Evolutionary conservation across 148 eudicot genomes (phyloP).

Genomic region (Chenopodium album): DNA sequence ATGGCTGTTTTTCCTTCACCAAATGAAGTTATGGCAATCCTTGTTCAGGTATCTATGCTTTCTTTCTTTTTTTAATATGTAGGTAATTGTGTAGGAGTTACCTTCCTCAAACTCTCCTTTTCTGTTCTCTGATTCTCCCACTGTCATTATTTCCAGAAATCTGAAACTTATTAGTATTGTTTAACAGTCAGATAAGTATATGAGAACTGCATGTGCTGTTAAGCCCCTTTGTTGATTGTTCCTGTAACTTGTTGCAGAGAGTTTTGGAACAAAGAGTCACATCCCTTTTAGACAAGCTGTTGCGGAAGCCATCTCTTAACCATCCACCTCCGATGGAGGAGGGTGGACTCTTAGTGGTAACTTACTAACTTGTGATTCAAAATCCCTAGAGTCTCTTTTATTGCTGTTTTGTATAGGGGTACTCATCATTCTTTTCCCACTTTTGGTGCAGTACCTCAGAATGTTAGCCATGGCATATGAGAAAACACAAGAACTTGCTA

Average conservation of each 20-base stretch:
- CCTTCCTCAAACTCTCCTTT: not conserved
- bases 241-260: conserved; percentile 53
- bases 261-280: conserved; percentile 96
- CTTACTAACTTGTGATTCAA: conserved; percentile 55
- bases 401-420: not conserved
- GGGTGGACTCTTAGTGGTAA: conserved; percentile 89
- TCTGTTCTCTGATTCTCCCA: not conserved
- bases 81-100: not conserved
- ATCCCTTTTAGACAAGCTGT: conserved; percentile 84
- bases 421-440: conserved; percentile 16
- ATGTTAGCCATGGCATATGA: conserved; percentile 98
- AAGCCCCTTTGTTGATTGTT: conserved; percentile 12
- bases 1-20: conserved; percentile 98
- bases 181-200: not conserved
- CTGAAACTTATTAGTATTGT: not conserved
- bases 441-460: conserved; percentile 81
- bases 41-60: conserved; percentile 73
- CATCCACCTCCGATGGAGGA: conserved; percentile 86
- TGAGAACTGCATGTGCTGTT: not conserved
- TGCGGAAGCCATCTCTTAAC: conserved; percentile 79
- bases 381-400: conserved; percentile 13
- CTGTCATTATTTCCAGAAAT: not conserved
- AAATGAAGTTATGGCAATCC: conserved; percentile 95
- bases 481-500: conserved; percentile 95
- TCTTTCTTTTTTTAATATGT: not conserved